Conservation (phyloP, 2,329 filamentous ascomycete species). For the Sclerotinia minor region DNA sequence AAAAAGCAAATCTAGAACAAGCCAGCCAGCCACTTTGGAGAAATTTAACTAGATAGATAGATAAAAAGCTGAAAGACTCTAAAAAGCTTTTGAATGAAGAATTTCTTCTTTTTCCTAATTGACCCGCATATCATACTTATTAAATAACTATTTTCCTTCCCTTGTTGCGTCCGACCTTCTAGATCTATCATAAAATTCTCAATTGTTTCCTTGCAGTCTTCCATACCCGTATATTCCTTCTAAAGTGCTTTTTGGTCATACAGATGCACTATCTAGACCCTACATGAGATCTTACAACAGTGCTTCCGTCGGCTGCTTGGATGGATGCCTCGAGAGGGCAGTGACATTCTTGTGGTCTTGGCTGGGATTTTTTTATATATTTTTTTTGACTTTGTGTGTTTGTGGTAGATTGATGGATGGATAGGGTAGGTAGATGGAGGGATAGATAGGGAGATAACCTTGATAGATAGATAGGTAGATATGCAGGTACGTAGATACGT, state of each 20-base stretch:
- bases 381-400: neutral
- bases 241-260: constrained; percentile 1
- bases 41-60: constrained; percentile 3
- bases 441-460: neutral
- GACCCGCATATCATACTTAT: constrained; percentile 15
- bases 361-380: neutral
- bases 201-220: constrained; percentile 1
- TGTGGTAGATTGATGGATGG: neutral
- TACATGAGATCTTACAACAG: neutral
- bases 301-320: constrained; percentile 12
- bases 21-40: constrained; percentile 11
- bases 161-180: neutral
- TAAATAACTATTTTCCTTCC: constrained; percentile 11
- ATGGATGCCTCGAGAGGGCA: constrained; percentile 20
- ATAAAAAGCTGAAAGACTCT: constrained; percentile 12
- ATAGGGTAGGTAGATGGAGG: no score
- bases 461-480: no score
- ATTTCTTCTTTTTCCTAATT: neutral
- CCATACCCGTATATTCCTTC: neutral
- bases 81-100: constrained; percentile 11
- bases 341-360: constrained; percentile 21
- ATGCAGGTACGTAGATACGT: no score
- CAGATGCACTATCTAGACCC: constrained; percentile 13
- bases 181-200: constrained; percentile 5
- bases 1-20: constrained; percentile 12